Percentiles rank a stretch among this genome's conserved stretches.
Conservation (phyloP, 345 rosid genomes). For the Aquilaria malaccensis region DNA sequence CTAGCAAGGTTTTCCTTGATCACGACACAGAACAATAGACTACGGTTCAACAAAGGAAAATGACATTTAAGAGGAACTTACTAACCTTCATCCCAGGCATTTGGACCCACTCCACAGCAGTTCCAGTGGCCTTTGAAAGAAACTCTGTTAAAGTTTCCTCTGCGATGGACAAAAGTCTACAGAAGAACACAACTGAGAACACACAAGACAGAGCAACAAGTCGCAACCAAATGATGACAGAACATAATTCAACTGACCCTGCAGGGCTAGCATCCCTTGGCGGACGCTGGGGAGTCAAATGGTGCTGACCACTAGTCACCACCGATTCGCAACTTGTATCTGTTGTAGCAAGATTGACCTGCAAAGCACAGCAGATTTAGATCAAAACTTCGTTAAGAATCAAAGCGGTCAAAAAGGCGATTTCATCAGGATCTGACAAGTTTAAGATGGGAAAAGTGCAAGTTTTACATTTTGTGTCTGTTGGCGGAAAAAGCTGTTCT, state of each 20-base stretch:
- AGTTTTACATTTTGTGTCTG: conserved; percentile 52
- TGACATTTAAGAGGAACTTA: conserved; percentile 8
- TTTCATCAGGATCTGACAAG: too few species aligned
- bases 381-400: conserved; percentile 2
- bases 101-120: conserved; percentile 99
- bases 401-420: not conserved
- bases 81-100: conserved; percentile 98
- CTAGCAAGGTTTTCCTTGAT: conserved; percentile 17
- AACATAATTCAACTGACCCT: conserved; percentile 44
- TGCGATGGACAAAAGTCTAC: conserved; percentile 94
- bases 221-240: conserved; percentile 11
- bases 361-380: conserved; percentile 11
- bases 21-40: conserved; percentile 17
- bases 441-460: not conserved
- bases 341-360: conserved; percentile 52
- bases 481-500: conserved; percentile 65
- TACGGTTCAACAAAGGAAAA: not conserved
- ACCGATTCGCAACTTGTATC: conserved; percentile 75
- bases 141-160: conserved; percentile 99
- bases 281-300: conserved; percentile 65
- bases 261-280: conserved; percentile 90
- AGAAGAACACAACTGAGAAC: conserved; percentile 4
- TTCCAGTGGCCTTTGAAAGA: conserved; percentile 99
- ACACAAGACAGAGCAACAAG: conserved; percentile 14
- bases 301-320: conserved; percentile 77